Percentiles rank a stretch among this genome's conserved stretches.
phyloP scores from a whole-genome alignment of 2,329 filamentous ascomycete genomes.

The Elsinoe arachidis region DNA sequence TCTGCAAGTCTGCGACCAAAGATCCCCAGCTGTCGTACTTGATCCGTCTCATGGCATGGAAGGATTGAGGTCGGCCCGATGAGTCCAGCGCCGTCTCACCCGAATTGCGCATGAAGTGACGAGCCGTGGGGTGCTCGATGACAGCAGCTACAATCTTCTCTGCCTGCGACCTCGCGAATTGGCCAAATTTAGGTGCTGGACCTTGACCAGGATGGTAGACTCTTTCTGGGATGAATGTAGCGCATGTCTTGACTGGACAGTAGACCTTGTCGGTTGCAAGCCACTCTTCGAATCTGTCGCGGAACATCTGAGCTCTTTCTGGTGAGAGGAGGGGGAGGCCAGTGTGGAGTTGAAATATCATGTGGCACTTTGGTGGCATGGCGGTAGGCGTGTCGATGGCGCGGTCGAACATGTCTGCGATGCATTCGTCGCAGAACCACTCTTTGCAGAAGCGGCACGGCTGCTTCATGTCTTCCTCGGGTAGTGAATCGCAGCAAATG shows the following conservation, averaged over 20 bases:
- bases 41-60: background rate
- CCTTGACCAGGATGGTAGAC: conserved; percentile 13
- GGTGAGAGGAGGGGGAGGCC: conserved; percentile 28
- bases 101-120: background rate
- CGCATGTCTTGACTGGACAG: conserved; percentile 42
- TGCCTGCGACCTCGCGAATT: background rate
- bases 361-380: conserved; percentile 42
- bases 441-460: conserved; percentile 28
- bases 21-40: background rate
- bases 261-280: conserved; percentile 38
- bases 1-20: conserved; percentile 6
- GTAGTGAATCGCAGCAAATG: conserved; percentile 21
- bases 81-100: too few species aligned
- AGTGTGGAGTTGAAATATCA: conserved; percentile 35
- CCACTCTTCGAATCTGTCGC: conserved; percentile 41
- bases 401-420: conserved; percentile 34
- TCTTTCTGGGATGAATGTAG: conserved; percentile 38
- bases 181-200: background rate
- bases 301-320: conserved; percentile 32
- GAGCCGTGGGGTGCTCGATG: background rate
- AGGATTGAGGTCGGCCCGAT: background rate
- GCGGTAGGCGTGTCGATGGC: conserved; percentile 31
- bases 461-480: conserved; percentile 16
- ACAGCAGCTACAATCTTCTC: conserved; percentile 5
- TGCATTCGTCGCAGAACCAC: conserved; percentile 30